Evolutionary conservation across 192 early-diverging fungal genomes (phyloP).

Genomic region (Phycomyces nitens): DNA sequence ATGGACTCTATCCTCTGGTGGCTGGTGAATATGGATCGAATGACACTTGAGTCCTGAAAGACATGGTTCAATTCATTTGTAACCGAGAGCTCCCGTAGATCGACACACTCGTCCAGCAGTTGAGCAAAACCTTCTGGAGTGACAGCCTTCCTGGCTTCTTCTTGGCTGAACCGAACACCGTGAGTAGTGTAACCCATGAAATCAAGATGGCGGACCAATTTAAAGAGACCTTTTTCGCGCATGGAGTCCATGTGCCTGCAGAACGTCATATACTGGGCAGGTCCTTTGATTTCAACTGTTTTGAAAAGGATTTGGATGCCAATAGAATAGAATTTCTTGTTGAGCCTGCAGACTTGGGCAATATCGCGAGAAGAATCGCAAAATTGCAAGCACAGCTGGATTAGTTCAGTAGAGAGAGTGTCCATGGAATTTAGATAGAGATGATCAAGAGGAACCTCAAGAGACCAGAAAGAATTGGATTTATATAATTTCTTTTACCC

Average conservation of each 20-base stretch:
- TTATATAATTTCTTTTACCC: too few species aligned
- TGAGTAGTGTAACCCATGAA: slow-evolving; percentile 15
- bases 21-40: slow-evolving; percentile 7
- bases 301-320: slow-evolving; percentile 1
- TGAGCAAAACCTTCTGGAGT: slow-evolving; percentile 6
- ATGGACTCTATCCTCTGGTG: neutral
- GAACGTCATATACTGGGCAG: slow-evolving; percentile 12
- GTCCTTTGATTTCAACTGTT: slow-evolving; percentile 7
- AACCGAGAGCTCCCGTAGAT: slow-evolving; percentile 11
- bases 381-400: too few species aligned
- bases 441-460: too few species aligned
- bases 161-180: slow-evolving; percentile 13
- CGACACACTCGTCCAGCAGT: slow-evolving; percentile 12
- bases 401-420: too few species aligned
- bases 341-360: neutral
- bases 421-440: too few species aligned
- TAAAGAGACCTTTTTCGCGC: too few species aligned
- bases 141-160: slow-evolving; percentile 12
- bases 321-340: slow-evolving; percentile 5
- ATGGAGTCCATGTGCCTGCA: neutral
- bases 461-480: too few species aligned
- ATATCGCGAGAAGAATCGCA: too few species aligned
- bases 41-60: slow-evolving; percentile 7
- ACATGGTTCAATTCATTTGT: slow-evolving; percentile 20
- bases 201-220: slow-evolving; percentile 10